These are phyloP conservation scores for Tarenaya hassleriana DNA, from an alignment of 345 rosid genomes.

Conservation along the genomic window DNA sequence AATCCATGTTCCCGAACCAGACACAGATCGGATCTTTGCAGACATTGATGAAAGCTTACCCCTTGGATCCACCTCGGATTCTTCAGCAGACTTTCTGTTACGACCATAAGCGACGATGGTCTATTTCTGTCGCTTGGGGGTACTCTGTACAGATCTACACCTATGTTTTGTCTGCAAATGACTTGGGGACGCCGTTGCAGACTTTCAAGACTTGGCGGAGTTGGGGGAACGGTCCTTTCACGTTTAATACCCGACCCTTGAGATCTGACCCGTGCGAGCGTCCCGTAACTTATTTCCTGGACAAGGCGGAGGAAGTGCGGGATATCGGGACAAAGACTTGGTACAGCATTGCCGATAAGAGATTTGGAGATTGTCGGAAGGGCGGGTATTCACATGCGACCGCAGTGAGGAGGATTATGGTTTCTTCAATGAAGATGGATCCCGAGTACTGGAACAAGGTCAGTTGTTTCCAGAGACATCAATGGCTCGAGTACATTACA, in stretches of 20 bases:
- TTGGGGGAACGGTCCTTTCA: constrained; percentile 55
- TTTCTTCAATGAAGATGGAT: constrained; percentile 51
- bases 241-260: constrained; percentile 54
- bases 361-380: constrained; percentile 35
- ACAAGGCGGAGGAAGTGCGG: constrained; percentile 39
- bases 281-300: constrained; percentile 55
- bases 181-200: constrained; percentile 48
- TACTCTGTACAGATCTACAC: constrained; percentile 69
- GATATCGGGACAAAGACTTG: constrained; percentile 40
- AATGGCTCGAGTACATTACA: no score
- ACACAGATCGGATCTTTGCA: constrained; percentile 42
- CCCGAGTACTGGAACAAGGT: constrained; percentile 68
- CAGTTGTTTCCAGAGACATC: background rate
- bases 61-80: constrained; percentile 51
- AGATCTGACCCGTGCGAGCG: constrained; percentile 40
- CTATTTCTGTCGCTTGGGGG: constrained; percentile 81
- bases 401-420: constrained; percentile 39
- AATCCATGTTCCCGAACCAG: constrained; percentile 50
- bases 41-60: constrained; percentile 40
- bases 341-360: constrained; percentile 31
- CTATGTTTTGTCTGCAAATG: constrained; percentile 29
- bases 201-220: constrained; percentile 79
- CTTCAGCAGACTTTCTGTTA: constrained; percentile 65
- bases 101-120: constrained; percentile 53
- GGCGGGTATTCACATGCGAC: constrained; percentile 26